These are phyloP conservation scores for Pseudomicrostroma phylloplanum DNA, from an alignment of 1,284 basidiomycete species.

Conservation along the genomic window DNA sequence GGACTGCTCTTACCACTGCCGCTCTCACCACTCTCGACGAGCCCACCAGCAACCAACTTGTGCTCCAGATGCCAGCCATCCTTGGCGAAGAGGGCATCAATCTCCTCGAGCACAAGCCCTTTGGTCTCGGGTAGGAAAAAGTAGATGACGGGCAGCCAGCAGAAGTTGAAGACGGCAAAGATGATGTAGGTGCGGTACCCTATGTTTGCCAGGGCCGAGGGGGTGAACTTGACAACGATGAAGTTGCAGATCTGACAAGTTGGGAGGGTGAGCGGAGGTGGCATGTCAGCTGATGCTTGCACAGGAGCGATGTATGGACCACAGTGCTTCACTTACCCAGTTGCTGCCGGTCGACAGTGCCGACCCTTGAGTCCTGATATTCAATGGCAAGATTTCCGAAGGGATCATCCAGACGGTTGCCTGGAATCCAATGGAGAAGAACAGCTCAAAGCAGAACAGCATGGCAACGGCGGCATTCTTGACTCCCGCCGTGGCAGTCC, in stretches of 20 bases:
- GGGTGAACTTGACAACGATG: slow-evolving; percentile 10
- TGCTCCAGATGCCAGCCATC: slow-evolving; percentile 25
- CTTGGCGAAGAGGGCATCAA: slow-evolving; percentile 43
- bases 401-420: slow-evolving; percentile 13
- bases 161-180: slow-evolving; percentile 47
- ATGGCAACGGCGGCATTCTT: slow-evolving; percentile 5
- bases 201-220: slow-evolving; percentile 57
- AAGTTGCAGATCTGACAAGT: slow-evolving; percentile 12
- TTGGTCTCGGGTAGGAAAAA: slow-evolving; percentile 48
- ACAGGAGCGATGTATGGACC: neutral
- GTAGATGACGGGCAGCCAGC: slow-evolving; percentile 46
- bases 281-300: neutral
- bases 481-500: neutral
- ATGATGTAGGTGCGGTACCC: slow-evolving; percentile 55
- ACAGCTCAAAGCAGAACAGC: slow-evolving; percentile 12
- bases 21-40: too few relatives aligned
- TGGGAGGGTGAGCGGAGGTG: neutral
- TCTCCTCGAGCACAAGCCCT: slow-evolving; percentile 31
- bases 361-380: slow-evolving; percentile 6
- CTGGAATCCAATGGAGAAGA: slow-evolving; percentile 12
- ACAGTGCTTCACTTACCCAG: slow-evolving; percentile 1
- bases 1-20: too few relatives aligned
- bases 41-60: neutral
- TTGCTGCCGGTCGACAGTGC: slow-evolving; percentile 10
- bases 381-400: slow-evolving; percentile 9